Conservation (phyloP, 768 basidiomycete genomes). For the Mycena capillaripes region DNA sequence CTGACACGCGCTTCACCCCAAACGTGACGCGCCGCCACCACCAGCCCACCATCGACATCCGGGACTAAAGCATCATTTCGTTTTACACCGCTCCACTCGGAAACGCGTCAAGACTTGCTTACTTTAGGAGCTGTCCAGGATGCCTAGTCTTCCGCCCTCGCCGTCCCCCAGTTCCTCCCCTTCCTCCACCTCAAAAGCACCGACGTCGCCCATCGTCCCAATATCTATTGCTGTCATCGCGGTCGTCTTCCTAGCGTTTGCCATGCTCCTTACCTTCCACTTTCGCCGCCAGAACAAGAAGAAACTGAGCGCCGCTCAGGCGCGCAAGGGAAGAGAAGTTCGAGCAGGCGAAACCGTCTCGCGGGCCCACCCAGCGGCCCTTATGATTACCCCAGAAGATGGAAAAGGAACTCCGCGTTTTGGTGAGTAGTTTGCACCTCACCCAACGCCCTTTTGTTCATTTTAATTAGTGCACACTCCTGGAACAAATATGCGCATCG, state of each 20-base stretch:
- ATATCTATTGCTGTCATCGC: slow-evolving; percentile 49
- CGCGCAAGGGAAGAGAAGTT: slow-evolving; percentile 20
- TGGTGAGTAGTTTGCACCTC: slow-evolving; percentile 45
- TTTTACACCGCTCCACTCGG: slow-evolving; percentile 23
- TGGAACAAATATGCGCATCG: slow-evolving; percentile 71
- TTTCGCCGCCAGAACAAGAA: slow-evolving; percentile 46
- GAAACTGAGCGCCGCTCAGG: slow-evolving; percentile 3
- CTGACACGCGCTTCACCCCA: slow-evolving; percentile 24
- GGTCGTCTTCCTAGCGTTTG: slow-evolving; percentile 45
- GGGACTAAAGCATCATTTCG: slow-evolving; percentile 18
- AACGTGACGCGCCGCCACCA: background rate
- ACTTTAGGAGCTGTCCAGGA: slow-evolving; percentile 18
- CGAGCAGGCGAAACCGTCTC: slow-evolving; percentile 43
- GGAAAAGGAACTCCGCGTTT: slow-evolving; percentile 53
- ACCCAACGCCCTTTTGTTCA: background rate
- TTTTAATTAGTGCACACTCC: slow-evolving; percentile 61
- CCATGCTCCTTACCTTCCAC: slow-evolving; percentile 50
- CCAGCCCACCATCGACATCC: slow-evolving; percentile 2
- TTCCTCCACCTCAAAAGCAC: slow-evolving; percentile 11
- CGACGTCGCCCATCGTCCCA: slow-evolving; percentile 39
- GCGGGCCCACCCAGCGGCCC: slow-evolving; percentile 52
- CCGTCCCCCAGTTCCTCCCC: slow-evolving; percentile 15
- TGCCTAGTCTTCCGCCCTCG: slow-evolving; percentile 9
- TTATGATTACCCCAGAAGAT: slow-evolving; percentile 54
- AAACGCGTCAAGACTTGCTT: slow-evolving; percentile 28